phyloP scores from a whole-genome alignment of 768 basidiomycete species.

The Hemileccinum impolitum region DNA sequence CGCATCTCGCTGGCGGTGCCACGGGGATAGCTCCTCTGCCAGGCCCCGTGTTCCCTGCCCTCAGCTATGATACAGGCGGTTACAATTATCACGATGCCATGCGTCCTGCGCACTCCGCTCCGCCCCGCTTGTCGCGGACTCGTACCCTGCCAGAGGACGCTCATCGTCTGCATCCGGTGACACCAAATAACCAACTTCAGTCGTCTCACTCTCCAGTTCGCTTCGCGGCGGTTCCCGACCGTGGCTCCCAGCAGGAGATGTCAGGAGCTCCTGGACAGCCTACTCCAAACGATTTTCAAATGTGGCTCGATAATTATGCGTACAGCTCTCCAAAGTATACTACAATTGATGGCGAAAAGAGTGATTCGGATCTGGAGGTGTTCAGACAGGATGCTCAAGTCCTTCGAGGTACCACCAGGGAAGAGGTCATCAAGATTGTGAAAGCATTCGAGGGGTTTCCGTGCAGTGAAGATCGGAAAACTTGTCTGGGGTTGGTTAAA shows the following conservation, averaged over 20 bases:
- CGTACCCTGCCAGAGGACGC: neutral
- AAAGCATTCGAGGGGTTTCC: slow-evolving; percentile 14
- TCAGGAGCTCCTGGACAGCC: neutral
- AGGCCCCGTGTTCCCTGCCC: neutral
- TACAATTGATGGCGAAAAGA: slow-evolving; percentile 15
- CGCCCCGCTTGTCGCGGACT: neutral
- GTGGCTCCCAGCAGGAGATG: neutral
- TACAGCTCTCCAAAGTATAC: slow-evolving; percentile 12
- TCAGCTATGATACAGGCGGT: neutral
- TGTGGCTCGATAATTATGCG: slow-evolving; percentile 8
- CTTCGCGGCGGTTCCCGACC: neutral
- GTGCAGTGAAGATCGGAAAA: neutral
- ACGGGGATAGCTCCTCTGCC: neutral
- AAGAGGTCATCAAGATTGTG: slow-evolving; percentile 17
- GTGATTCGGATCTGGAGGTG: neutral
- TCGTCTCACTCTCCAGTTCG: neutral
- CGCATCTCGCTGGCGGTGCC: slow-evolving; percentile 1
- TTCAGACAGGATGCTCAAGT: slow-evolving; percentile 3
- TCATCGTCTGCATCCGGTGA: neutral
- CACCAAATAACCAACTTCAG: neutral
- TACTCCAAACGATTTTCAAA: slow-evolving; percentile 13
- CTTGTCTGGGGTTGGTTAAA: slow-evolving; percentile 14
- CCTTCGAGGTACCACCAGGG: slow-evolving; percentile 14
- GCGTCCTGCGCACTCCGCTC: neutral
- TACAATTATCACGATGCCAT: neutral